Base-by-base conservation (phyloP, 495 filamentous ascomycete genomes). In the Alectoria sarmentosa region DNA sequence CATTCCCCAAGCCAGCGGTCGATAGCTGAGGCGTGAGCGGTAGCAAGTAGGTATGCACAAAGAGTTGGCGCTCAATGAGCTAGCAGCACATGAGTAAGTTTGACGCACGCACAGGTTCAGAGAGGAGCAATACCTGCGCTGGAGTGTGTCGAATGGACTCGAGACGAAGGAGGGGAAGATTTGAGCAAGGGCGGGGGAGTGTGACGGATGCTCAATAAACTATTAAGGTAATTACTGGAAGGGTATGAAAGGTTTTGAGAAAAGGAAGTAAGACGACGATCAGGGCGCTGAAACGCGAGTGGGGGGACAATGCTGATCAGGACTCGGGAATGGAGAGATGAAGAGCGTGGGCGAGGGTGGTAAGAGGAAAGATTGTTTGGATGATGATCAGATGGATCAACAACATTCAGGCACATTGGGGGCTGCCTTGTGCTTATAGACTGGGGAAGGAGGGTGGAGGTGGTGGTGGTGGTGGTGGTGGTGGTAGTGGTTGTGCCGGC, bases 341-440 rank as follows among this genome's bases (percentile, higher is more conserved):
- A 36, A 56, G 26, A 37, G 54, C 15, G 38, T n/a, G n/a, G n/a
- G n/a, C n/a, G n/a, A 32, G 37, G 52, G 38, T 52, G 9, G 61
- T 42, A 41, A 41, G 54, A 34, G 26, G 58, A n/a, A 37, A 57
- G 38, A 58, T n/a, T 64, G 36, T 64, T 58, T 58, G 52, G 52
- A 36, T 64, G 52, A 36, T 64, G 62, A 64, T 42, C 14, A 30
- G 54, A 58, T 26, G 62, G 62, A 64, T 64, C 62, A 58, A 57
- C 62, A 64, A 57, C 52, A 41, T 64, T 46, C 62, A 57, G 41
- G 62, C 28, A 34, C 52, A 30, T 41, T 64, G 62, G 62, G 62
- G 62, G 52, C 62, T 64, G 38, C 52, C 62, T 64, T 58, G 48
- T 64, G 62, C 52, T 64, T 64, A 64, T 64, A 64, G 52, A 19